Percentiles rank a stretch among this genome's conserved stretches.
Evolutionary conservation across 140 eudicot genomes (phyloP).

Genomic region (Oenanthe javanica): DNA sequence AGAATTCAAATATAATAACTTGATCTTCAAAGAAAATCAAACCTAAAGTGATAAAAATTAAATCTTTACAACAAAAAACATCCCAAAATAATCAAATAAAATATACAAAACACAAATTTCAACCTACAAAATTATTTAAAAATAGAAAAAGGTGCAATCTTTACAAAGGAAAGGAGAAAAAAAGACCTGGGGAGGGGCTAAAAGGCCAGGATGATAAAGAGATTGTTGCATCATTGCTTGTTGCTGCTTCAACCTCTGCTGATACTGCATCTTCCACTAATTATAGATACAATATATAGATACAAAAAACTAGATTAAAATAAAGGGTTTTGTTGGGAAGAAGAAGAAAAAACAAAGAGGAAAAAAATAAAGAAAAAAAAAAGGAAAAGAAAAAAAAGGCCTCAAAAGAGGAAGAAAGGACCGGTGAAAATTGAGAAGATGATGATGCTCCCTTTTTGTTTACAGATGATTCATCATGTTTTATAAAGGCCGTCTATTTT

Average conservation of each 20-base stretch:
- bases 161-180: background rate
- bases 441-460: background rate
- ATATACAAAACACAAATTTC: background rate
- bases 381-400: background rate
- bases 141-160: background rate
- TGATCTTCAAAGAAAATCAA: background rate
- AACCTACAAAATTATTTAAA: background rate
- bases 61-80: background rate
- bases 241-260: slow-evolving; percentile 35
- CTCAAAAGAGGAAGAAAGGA: background rate
- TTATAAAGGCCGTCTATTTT: background rate
- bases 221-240: slow-evolving; percentile 42
- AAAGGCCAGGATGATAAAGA: slow-evolving; percentile 30
- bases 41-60: background rate
- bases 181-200: slow-evolving; percentile 41
- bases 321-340: background rate
- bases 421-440: background rate
- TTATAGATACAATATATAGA: background rate
- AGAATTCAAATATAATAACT: background rate
- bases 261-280: slow-evolving; percentile 37
- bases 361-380: background rate
- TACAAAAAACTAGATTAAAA: background rate
- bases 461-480: background rate
- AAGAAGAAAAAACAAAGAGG: background rate
- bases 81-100: background rate